Evolutionary conservation across 805 yeast species (phyloP).

Genomic region (Wickerhamomyces queroliae): DNA sequence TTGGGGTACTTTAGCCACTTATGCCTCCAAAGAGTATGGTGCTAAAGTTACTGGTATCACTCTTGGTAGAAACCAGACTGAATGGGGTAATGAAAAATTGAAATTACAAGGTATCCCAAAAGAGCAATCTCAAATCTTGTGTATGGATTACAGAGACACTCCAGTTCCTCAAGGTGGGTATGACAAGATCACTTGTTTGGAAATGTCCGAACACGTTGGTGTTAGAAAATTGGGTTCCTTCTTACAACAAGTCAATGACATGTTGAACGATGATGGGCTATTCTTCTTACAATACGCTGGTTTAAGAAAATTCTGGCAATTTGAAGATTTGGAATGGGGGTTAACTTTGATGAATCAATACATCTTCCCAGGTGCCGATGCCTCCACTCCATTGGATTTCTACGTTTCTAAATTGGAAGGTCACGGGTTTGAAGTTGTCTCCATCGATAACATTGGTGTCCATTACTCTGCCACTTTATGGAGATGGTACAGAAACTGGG

Average conservation of each 20-base stretch:
- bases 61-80: slow-evolving; percentile 84
- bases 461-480: slow-evolving; percentile 87
- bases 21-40: slow-evolving; percentile 75
- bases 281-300: slow-evolving; percentile 89
- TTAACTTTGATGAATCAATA: slow-evolving; percentile 86
- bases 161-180: slow-evolving; percentile 67
- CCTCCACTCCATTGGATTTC: slow-evolving; percentile 87
- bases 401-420: slow-evolving; percentile 73
- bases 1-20: slow-evolving; percentile 91
- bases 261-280: slow-evolving; percentile 88
- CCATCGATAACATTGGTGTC: slow-evolving; percentile 85
- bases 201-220: slow-evolving; percentile 97
- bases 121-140: slow-evolving; percentile 70
- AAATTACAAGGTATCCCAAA: slow-evolving; percentile 59
- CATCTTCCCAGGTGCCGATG: slow-evolving; percentile 97
- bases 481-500: slow-evolving; percentile 95
- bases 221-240: slow-evolving; percentile 75
- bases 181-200: slow-evolving; percentile 84
- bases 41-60: slow-evolving; percentile 89
- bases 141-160: slow-evolving; percentile 87
- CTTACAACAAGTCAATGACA: slow-evolving; percentile 73
- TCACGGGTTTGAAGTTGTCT: slow-evolving; percentile 80
- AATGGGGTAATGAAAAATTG: slow-evolving; percentile 76
- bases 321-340: slow-evolving; percentile 92
- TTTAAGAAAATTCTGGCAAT: slow-evolving; percentile 87